phyloP scores from a whole-genome alignment of 2,329 filamentous ascomycete genomes.

The Gnomoniopsis smithogilvyi region DNA sequence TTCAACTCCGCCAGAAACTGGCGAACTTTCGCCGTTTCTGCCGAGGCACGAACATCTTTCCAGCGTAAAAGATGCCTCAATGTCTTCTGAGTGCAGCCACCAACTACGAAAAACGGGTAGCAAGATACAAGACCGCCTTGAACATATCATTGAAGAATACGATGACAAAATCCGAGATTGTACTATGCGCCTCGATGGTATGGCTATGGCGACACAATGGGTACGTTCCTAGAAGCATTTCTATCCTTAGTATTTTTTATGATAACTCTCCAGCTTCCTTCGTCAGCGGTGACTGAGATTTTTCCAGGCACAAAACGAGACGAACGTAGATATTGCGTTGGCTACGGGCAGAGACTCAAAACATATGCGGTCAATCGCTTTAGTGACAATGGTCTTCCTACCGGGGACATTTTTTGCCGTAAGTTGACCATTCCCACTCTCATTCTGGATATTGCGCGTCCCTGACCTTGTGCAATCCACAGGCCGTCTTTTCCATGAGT shows the following conservation, averaged over 20 bases:
- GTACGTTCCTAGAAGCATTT: conserved; percentile 19
- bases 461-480: background rate
- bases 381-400: conserved; percentile 30
- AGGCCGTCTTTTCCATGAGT: conserved; percentile 25
- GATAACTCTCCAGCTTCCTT: too few species aligned
- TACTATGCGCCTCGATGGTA: conserved; percentile 31
- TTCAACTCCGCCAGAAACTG: too few species aligned
- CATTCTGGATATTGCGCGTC: background rate
- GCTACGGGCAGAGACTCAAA: conserved; percentile 26
- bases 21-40: too few species aligned
- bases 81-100: too few species aligned
- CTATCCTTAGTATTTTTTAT: too few species aligned
- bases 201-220: conserved; percentile 34
- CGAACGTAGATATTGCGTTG: conserved; percentile 27
- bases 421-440: background rate
- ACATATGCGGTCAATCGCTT: conserved; percentile 27
- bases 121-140: conserved; percentile 22
- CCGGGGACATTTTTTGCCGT: conserved; percentile 30
- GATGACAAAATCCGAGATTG: conserved; percentile 30
- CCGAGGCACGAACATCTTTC: too few species aligned
- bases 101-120: background rate
- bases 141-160: conserved; percentile 27
- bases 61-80: too few species aligned
- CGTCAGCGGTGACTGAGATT: background rate
- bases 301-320: conserved; percentile 26